phyloP scores from a whole-genome alignment of 352 stramenopile species.

The Thalassiosira livingstoniorum region DNA sequence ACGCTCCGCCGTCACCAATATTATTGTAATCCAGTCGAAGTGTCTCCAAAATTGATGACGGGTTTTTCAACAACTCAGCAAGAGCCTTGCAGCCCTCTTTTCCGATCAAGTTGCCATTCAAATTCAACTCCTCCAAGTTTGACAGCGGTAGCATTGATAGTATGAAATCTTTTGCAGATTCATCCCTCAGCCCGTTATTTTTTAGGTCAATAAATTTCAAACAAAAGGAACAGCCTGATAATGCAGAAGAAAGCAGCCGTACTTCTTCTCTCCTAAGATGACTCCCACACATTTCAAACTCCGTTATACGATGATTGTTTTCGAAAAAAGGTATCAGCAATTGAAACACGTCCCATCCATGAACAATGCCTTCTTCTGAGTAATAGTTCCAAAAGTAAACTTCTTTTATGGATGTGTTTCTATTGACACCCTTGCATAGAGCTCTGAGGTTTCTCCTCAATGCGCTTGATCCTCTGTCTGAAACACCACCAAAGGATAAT shows the following conservation, averaged over 20 bases:
- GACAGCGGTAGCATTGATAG: background rate
- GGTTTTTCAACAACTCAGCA: background rate
- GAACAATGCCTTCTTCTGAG: background rate
- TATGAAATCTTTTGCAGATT: background rate
- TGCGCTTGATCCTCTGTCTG: no score
- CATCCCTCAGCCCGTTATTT: background rate
- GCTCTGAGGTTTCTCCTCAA: no score
- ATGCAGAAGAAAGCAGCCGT: background rate
- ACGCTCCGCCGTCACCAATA: background rate
- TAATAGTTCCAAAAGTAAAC: background rate
- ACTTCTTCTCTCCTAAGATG: background rate
- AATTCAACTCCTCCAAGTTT: background rate
- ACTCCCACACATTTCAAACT: background rate
- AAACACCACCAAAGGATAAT: no score
- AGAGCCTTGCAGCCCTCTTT: background rate
- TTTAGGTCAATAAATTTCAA: background rate
- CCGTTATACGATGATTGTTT: background rate
- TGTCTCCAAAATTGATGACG: background rate
- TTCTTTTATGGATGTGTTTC: background rate
- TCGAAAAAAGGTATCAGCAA: background rate
- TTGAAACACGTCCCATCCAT: background rate
- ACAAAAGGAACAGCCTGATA: background rate
- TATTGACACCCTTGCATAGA: background rate
- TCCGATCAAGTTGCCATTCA: background rate
- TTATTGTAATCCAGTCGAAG: constrained; percentile 2